phyloP scores from a whole-genome alignment of 371 early-diverging fungal genomes.

The Entomophthora muscae region DNA sequence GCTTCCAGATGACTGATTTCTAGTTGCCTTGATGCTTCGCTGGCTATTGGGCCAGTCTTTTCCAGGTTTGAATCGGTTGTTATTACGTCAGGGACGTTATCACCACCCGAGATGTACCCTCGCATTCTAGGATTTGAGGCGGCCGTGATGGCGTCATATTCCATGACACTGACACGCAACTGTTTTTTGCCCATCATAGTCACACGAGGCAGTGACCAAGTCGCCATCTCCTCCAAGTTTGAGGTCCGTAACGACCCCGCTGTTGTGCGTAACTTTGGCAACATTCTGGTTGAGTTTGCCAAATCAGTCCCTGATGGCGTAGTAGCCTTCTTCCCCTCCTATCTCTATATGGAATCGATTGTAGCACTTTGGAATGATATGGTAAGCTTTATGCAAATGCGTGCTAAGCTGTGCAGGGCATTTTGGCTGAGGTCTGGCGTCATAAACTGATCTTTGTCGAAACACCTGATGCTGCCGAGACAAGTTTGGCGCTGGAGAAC shows the following conservation, averaged over 20 bases:
- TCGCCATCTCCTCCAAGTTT: constrained; percentile 89
- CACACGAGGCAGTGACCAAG: constrained; percentile 95
- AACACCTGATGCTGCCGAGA: constrained; percentile 98
- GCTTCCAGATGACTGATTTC: neutral
- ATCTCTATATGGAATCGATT: constrained; percentile 98
- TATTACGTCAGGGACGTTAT: constrained; percentile 98
- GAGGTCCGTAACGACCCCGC: constrained; percentile 97
- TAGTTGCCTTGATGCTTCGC: constrained; percentile 93
- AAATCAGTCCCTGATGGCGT: constrained; percentile 96
- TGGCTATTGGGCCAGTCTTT: constrained; percentile 95
- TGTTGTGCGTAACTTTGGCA: constrained; percentile 98
- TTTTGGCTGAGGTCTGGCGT: constrained; percentile 86
- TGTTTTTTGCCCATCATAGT: constrained; percentile 92
- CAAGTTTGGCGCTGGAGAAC: constrained; percentile 86
- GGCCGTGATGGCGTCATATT: constrained; percentile 74
- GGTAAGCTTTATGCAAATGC: constrained; percentile 17
- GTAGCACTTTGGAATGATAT: constrained; percentile 97
- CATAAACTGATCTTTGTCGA: constrained; percentile 98
- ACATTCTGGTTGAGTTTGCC: constrained; percentile 88
- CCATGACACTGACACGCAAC: constrained; percentile 83
- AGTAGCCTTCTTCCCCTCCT: constrained; percentile 98
- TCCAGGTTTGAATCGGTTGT: constrained; percentile 91
- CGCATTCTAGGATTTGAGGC: constrained; percentile 83
- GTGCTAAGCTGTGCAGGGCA: constrained; percentile 30
- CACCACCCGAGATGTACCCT: constrained; percentile 98